Percentiles rank a stretch among this genome's conserved stretches.
Evolutionary conservation across 257 asterid genomes (phyloP).

Genomic region (Ballota nigra): DNA sequence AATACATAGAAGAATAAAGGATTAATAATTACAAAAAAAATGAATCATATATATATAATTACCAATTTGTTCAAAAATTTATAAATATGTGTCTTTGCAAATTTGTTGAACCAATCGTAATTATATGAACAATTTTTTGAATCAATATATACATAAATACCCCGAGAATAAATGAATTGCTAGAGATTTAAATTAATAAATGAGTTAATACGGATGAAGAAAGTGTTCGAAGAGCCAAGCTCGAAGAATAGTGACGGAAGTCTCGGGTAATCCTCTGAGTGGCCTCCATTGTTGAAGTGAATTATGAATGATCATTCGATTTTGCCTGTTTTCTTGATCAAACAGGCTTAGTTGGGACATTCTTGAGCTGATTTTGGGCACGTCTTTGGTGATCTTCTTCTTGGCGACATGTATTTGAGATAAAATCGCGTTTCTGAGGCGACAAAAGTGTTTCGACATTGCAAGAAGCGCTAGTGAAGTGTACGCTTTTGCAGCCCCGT

Average conservation of each 20-base stretch:
- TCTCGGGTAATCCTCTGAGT: slow-evolving; percentile 82
- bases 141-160: no score
- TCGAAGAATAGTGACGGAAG: slow-evolving; percentile 75
- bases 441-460: slow-evolving; percentile 81
- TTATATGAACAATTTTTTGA: no score
- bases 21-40: no score
- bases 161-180: no score
- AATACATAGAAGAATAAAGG: background rate
- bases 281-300: slow-evolving; percentile 75
- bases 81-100: no score
- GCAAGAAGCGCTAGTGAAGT: slow-evolving; percentile 84
- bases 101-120: no score
- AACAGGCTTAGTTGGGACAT: slow-evolving; percentile 56
- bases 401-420: slow-evolving; percentile 50
- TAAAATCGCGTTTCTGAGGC: slow-evolving; percentile 55
- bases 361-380: slow-evolving; percentile 59
- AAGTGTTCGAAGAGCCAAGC: slow-evolving; percentile 97
- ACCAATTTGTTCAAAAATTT: no score
- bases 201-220: slow-evolving; percentile 67
- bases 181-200: no score
- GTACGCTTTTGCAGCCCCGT: slow-evolving; percentile 72
- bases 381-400: slow-evolving; percentile 42
- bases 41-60: no score
- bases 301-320: slow-evolving; percentile 39
- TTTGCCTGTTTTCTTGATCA: slow-evolving; percentile 49